Percentiles rank a stretch among this genome's conserved stretches.
These are phyloP conservation scores for Gymnopus androsaceus DNA, from an alignment of 1,284 basidiomycete species.

Conservation along the genomic window DNA sequence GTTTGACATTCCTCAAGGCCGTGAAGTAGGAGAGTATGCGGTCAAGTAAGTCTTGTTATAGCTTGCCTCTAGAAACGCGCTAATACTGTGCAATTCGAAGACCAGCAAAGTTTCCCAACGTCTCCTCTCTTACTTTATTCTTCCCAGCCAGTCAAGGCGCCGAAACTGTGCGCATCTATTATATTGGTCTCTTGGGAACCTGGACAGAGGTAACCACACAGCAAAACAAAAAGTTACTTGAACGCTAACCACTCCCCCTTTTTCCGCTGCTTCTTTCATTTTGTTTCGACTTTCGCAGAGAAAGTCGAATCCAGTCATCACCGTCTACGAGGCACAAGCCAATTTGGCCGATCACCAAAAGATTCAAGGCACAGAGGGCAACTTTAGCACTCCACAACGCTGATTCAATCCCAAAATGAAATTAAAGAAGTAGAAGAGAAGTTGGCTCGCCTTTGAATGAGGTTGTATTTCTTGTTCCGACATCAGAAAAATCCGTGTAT, in stretches of 20 bases:
- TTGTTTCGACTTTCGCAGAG: constrained; percentile 41
- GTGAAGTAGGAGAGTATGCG: constrained; percentile 75
- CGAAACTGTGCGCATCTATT: constrained; percentile 70
- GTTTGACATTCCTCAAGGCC: constrained; percentile 62
- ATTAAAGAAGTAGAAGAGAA: not conserved
- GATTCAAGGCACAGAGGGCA: constrained; percentile 69
- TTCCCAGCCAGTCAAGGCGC: constrained; percentile 75
- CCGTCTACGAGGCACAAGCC: constrained; percentile 79
- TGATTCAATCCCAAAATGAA: constrained; percentile 21
- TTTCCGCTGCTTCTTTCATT: constrained; percentile 6
- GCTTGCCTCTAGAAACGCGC: constrained; percentile 5
- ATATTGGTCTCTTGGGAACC: constrained; percentile 77
- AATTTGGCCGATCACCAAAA: constrained; percentile 81
- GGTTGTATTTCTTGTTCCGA: too few relatives aligned
- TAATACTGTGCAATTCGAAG: constrained; percentile 35
- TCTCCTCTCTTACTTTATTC: constrained; percentile 73
- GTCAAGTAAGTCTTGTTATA: constrained; percentile 51
- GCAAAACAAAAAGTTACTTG: too few relatives aligned
- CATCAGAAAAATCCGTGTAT: not conserved
- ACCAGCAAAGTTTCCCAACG: constrained; percentile 74
- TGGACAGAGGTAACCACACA: constrained; percentile 64
- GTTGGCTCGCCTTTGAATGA: not conserved
- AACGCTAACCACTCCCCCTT: not conserved
- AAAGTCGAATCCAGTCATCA: constrained; percentile 67
- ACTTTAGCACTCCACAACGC: constrained; percentile 46